Percentiles rank a stretch among this genome's conserved stretches.
Evolutionary conservation across 108 stramenopile genomes (phyloP).

Genomic region (Cyclotella baltica): DNA sequence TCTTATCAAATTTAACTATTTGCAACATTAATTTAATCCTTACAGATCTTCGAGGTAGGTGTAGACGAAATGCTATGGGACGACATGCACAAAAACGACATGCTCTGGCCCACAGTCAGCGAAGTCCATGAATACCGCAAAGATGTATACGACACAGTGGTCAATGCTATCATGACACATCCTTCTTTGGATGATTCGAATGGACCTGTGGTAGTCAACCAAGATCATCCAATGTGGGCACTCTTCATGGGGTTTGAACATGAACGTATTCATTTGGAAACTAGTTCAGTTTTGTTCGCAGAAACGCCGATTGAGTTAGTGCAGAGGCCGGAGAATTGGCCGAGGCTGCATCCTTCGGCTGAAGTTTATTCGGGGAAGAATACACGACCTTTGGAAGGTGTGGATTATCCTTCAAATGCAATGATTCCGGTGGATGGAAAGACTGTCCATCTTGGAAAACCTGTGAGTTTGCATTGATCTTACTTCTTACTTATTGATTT

Average conservation of each 20-base stretch:
- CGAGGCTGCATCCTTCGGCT: constrained; percentile 76
- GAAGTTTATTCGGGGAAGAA: constrained; percentile 22
- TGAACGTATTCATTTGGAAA: constrained; percentile 96
- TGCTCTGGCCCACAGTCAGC: constrained; percentile 89
- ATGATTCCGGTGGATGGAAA: constrained; percentile 69
- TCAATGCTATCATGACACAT: constrained; percentile 82
- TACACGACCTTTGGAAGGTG: constrained; percentile 62
- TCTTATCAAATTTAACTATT: neutral
- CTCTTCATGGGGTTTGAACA: constrained; percentile 94
- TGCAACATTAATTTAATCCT: neutral
- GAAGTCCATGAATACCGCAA: constrained; percentile 90
- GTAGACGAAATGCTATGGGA: constrained; percentile 99
- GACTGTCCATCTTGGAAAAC: constrained; percentile 87
- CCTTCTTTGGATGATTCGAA: constrained; percentile 65
- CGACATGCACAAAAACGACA: constrained; percentile 91
- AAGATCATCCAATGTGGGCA: constrained; percentile 91
- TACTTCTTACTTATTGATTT: neutral
- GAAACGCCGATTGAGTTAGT: constrained; percentile 89
- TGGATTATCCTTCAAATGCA: constrained; percentile 71
- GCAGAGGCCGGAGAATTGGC: constrained; percentile 83
- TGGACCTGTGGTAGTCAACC: constrained; percentile 62
- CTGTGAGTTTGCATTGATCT: constrained; percentile 13
- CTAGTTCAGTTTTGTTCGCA: constrained; percentile 92
- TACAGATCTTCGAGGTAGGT: constrained; percentile 88
- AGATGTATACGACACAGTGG: constrained; percentile 78